These are phyloP conservation scores for Edaphochlamys debaryana DNA, from an alignment of 139 green algal species.

Conservation along the genomic window DNA sequence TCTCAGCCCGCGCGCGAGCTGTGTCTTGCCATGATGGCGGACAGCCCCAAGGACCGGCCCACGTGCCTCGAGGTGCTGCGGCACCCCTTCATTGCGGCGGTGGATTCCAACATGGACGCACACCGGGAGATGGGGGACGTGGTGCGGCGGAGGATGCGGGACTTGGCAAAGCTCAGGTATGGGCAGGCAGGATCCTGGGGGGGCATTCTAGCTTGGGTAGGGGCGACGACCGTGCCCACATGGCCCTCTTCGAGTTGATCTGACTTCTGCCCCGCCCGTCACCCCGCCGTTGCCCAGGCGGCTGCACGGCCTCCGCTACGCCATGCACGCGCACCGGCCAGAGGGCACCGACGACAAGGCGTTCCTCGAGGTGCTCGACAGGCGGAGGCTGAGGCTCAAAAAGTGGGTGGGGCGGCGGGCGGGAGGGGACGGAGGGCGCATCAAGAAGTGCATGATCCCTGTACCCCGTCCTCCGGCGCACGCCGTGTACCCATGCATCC, in stretches of 20 bases:
- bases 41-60: background rate
- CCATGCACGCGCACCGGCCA: background rate
- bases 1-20: background rate
- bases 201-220: background rate
- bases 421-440: too few relatives aligned
- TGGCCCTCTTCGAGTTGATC: too few relatives aligned
- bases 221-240: too few relatives aligned
- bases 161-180: slow-evolving; percentile 21
- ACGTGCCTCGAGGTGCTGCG: background rate
- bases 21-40: slow-evolving; percentile 15
- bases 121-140: slow-evolving; percentile 15
- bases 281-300: background rate
- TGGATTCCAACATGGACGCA: slow-evolving; percentile 12
- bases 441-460: too few relatives aligned
- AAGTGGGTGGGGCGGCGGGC: too few relatives aligned
- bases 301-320: slow-evolving; percentile 19
- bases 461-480: too few relatives aligned
- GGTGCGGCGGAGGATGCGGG: slow-evolving; percentile 16
- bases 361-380: background rate
- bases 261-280: too few relatives aligned
- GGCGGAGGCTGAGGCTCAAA: too few relatives aligned
- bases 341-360: background rate
- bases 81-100: slow-evolving; percentile 27
- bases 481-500: too few relatives aligned
- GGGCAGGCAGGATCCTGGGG: background rate